These are phyloP conservation scores for Rubia peregrina DNA, from an alignment of 305 asterid species.

Conservation along the genomic window DNA sequence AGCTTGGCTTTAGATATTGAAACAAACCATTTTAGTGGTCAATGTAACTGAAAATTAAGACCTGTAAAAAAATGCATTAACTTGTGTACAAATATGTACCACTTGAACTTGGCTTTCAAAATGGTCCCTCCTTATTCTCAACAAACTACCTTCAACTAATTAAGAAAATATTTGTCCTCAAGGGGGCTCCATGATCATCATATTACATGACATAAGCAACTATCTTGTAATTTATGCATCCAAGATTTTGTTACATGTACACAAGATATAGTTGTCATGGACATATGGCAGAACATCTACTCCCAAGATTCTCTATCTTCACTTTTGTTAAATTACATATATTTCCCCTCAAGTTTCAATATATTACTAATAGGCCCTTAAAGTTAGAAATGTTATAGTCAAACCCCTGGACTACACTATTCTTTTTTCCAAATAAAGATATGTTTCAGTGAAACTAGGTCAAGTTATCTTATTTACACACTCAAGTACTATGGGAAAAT, in stretches of 20 bases:
- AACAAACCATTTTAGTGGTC: slow-evolving; percentile 4
- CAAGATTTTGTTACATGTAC: slow-evolving; percentile 22
- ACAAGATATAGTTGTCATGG: slow-evolving; percentile 14
- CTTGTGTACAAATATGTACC: slow-evolving; percentile 9
- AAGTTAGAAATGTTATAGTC: no score
- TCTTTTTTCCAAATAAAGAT: no score
- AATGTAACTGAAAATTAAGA: slow-evolving; percentile 10
- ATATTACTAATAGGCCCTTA: neutral
- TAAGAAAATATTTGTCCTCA: slow-evolving; percentile 18
- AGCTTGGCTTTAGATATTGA: neutral
- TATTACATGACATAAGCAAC: slow-evolving; percentile 14
- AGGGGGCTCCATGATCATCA: slow-evolving; percentile 9
- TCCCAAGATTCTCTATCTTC: slow-evolving; percentile 22
- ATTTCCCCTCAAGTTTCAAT: neutral
- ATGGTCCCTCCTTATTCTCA: slow-evolving; percentile 23
- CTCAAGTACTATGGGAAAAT: no score
- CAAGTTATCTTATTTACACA: no score
- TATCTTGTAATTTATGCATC: slow-evolving; percentile 15
- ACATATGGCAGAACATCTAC: slow-evolving; percentile 16
- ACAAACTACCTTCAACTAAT: slow-evolving; percentile 17
- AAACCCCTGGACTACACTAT: no score
- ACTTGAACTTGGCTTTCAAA: slow-evolving; percentile 22
- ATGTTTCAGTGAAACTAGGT: no score
- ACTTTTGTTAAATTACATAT: neutral
- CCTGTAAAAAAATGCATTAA: slow-evolving; percentile 8